Evolutionary conservation across 345 rosid species (phyloP), one percentile per base, ranked within the genome.

Genomic region (Isatis tinctoria): DNA sequence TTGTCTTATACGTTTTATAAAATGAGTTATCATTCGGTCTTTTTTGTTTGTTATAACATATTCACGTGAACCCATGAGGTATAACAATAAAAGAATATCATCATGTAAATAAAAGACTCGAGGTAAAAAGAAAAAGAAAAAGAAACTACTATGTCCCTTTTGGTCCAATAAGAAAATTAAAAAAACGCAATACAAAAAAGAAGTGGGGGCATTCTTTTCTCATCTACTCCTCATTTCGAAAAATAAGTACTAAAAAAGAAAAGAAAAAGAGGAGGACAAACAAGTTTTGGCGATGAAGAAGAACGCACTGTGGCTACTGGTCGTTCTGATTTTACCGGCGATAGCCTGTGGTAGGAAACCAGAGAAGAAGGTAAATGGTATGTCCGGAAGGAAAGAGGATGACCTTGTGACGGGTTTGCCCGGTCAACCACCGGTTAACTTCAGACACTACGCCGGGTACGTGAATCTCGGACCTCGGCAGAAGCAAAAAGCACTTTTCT

Each of bases 391-490:
- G 71, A 69, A 70, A 36, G 89, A 82, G 0, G 85, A 79, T 3
- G 89, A 87, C 33, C 28, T 78, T 6, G 85, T 90, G 20, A 76
- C 65, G 0, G 28, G 63, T 69, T 70, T 88, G 71, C 91, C 96
- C 0, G 86, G 88, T 17, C 93, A 88, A 67, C 90, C 96, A 26
- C 68, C 75, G 24, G 88, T 80, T 37, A 48, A 65, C 32, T 90
- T 90, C 75, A 60, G 67, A 56, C 96, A 90, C 65, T 88, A 82
- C 63, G 78, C 90, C 6, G 93, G 93, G 26, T 86, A 88, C 70
- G 79, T 90, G 49, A 70, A 74, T 8, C 79, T 82, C 26, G 78
- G 70, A 3, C 84, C 80, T 2, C 27, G 36, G 0, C 62, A 69
- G n/a, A 64, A 37, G 54, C 75, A 73, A 7, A 87, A 81, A 59